Percentiles rank a stretch among this genome's conserved stretches.
Evolutionary conservation across 192 early-diverging fungal species (phyloP).

Genomic region (Powellomyces hirtus): DNA sequence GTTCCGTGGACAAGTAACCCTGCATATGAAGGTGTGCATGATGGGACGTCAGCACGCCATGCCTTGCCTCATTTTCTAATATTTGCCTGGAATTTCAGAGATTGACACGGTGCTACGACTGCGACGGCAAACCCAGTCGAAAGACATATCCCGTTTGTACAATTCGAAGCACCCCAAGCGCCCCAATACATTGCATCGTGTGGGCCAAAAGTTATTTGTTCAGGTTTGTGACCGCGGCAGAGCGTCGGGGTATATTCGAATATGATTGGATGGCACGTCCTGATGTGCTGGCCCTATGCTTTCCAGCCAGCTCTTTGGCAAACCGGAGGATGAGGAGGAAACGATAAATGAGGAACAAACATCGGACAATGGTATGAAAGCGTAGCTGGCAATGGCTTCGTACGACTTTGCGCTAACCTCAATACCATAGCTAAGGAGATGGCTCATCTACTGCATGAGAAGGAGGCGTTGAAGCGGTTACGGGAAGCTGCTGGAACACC

Average conservation of each 20-base stretch:
- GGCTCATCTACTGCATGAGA: conserved; percentile 68
- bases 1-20: conserved; percentile 86
- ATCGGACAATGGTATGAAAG: conserved; percentile 51
- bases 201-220: conserved; percentile 99
- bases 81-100: conserved; percentile 41
- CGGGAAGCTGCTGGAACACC: conserved; percentile 55
- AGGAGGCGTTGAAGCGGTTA: conserved; percentile 67
- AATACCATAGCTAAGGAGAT: conserved; percentile 66
- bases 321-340: conserved; percentile 51
- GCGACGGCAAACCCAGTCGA: conserved; percentile 78
- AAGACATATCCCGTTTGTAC: conserved; percentile 96
- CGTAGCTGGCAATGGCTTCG: background rate
- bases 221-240: conserved; percentile 49
- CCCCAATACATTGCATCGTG: conserved; percentile 96
- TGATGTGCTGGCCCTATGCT: background rate
- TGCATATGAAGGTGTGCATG: conserved; percentile 67
- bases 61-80: background rate
- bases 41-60: background rate
- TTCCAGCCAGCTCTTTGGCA: conserved; percentile 73
- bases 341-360: conserved; percentile 27
- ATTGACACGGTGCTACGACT: conserved; percentile 82
- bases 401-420: background rate
- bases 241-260: too few species aligned
- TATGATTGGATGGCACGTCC: too few species aligned
- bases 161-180: conserved; percentile 90